Evolutionary conservation across 306 rosid genomes (phyloP).

Genomic region (Corylus heterophylla): DNA sequence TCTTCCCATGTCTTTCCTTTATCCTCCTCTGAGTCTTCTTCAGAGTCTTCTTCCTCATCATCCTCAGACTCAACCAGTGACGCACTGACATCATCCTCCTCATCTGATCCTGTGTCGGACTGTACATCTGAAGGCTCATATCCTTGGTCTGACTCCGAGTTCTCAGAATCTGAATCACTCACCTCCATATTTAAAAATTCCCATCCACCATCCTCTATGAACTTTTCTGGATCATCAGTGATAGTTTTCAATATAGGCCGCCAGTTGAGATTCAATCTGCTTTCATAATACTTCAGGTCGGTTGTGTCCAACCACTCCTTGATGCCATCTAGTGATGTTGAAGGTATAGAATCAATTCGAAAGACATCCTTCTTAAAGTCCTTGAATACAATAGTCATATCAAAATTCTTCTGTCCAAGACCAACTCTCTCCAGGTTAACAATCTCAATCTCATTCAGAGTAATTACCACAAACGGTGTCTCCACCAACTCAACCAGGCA

Average conservation of each 20-base stretch:
- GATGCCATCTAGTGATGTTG: slow-evolving; percentile 83
- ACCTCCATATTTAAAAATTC: slow-evolving; percentile 93
- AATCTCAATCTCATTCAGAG: slow-evolving; percentile 89
- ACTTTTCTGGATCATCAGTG: slow-evolving; percentile 89
- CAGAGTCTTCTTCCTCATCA: slow-evolving; percentile 51
- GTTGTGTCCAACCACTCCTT: slow-evolving; percentile 96
- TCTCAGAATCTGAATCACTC: slow-evolving; percentile 81
- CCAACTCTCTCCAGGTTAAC: slow-evolving; percentile 96
- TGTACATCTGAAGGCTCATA: slow-evolving; percentile 83
- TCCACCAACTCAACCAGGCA: slow-evolving; percentile 91
- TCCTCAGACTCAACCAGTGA: slow-evolving; percentile 89
- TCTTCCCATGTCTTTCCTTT: slow-evolving; percentile 90
- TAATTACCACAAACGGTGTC: slow-evolving; percentile 85
- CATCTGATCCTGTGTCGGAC: slow-evolving; percentile 84
- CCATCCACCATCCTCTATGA: slow-evolving; percentile 98
- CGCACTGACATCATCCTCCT: slow-evolving; percentile 74
- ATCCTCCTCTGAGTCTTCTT: slow-evolving; percentile 49
- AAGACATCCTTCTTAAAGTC: slow-evolving; percentile 91
- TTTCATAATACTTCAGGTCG: slow-evolving; percentile 90
- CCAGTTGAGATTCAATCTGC: slow-evolving; percentile 95
- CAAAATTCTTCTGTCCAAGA: slow-evolving; percentile 98
- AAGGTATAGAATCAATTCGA: slow-evolving; percentile 90
- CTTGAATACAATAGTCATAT: slow-evolving; percentile 87
- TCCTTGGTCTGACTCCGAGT: slow-evolving; percentile 80
- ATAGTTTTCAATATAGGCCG: slow-evolving; percentile 92